Base-by-base conservation (phyloP, 768 basidiomycete genomes). In the Calocera cornea region DNA sequence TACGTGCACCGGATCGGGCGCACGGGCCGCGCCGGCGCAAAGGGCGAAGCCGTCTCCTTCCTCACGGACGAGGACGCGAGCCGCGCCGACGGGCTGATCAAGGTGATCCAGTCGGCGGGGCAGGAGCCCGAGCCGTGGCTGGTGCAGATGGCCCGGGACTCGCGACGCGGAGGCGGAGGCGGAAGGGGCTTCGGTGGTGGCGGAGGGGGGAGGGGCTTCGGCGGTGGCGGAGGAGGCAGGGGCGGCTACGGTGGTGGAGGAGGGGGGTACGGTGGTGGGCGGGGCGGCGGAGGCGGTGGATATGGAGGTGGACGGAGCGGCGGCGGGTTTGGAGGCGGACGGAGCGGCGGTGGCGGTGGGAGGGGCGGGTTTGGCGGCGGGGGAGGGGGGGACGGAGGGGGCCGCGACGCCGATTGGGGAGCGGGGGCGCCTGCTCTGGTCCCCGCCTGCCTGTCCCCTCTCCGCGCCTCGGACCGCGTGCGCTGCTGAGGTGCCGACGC, bases 1-100 rank as follows among this genome's bases (percentile, higher is more conserved):
- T 80, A 80, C 75, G 76, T 81, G 63, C 79, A 81, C 74, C 76
- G 79, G 68, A 80, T 80, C 70, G 70, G 70, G 44, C 67, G 70
- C 66, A 70, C 70, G 10, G 80, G 78, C 71, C 77, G 79, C 70
- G 78, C 77, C 29, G 78, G 77, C 54, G 22, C 54, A 27, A 60
- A 60, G 54, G 54, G 54, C 14, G 54, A 60, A 60, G 54, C 54
- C 12, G 16, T 64, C 34, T 41, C 34, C 31, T 36, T 60, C 27
- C 27, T 60, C 14, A 60, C 54, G 31, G 54, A 60, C 54, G 54
- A 60, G 14, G 54, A 60, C 31, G 8, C 2, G 31, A 10, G 27
- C 54, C 54, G 54, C 8, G 54, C 54, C 7, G 54, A 60, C 31
- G 54, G 54, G 54, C 54, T 60, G 24, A 60, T 60, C 54, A 60